Percentiles rank a stretch among this genome's conserved stretches.
Evolutionary conservation across 305 asterid species (phyloP).

Genomic region (Ajuga reptans): DNA sequence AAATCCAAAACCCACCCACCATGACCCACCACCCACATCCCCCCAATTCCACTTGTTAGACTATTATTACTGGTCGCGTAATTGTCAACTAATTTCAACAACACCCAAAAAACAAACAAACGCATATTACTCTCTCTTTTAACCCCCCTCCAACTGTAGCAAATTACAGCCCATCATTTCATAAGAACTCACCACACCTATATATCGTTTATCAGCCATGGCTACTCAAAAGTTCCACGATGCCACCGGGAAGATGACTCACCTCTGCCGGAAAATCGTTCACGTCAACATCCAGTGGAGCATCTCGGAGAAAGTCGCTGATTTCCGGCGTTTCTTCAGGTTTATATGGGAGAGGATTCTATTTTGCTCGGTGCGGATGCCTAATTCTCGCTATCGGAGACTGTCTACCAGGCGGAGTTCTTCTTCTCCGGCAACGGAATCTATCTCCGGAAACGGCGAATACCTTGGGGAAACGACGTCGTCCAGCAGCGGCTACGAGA

Average conservation of each 20-base stretch:
- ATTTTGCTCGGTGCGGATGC: conserved; percentile 48
- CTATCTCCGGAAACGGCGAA: conserved; percentile 20
- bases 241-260: conserved; percentile 50
- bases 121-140: neutral
- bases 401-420: conserved; percentile 31
- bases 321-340: conserved; percentile 43
- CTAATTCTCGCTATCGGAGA: conserved; percentile 38
- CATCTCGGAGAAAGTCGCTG: conserved; percentile 39
- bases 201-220: conserved; percentile 14
- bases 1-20: neutral
- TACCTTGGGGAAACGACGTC: conserved; percentile 25
- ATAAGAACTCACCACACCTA: neutral
- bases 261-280: conserved; percentile 52
- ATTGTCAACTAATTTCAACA: too few relatives aligned
- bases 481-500: conserved; percentile 42
- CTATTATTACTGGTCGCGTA: neutral
- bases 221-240: conserved; percentile 36
- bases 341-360: conserved; percentile 55
- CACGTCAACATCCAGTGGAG: conserved; percentile 57
- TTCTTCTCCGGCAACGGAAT: conserved; percentile 21
- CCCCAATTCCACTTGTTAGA: conserved; percentile 8
- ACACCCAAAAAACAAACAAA: too few relatives aligned
- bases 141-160: neutral
- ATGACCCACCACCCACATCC: too few relatives aligned
- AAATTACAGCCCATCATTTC: neutral